Conservation (phyloP, 768 basidiomycete species). For the Fistulinella prunicolor region DNA sequence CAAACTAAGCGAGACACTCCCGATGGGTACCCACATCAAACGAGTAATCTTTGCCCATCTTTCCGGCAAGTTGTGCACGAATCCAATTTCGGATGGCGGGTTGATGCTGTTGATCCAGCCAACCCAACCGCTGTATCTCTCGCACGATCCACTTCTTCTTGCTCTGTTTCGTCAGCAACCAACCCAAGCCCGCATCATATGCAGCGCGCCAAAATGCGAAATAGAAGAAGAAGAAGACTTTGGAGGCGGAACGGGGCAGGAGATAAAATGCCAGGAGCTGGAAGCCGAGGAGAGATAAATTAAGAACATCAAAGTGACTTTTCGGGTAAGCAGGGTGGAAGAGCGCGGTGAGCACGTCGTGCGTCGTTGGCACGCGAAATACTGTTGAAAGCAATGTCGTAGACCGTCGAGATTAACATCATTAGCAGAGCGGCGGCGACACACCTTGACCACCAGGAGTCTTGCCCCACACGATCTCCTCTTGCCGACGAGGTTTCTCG, state of each 20-base stretch:
- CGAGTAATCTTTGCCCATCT: conserved; percentile 93
- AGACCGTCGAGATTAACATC: not conserved
- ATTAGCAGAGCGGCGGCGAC: conserved; percentile 17
- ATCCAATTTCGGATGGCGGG: conserved; percentile 80
- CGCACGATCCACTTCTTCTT: conserved; percentile 93
- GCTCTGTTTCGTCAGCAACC: conserved; percentile 92
- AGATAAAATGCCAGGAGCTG: conserved; percentile 73
- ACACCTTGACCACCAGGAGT: conserved; percentile 77
- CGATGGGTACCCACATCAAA: conserved; percentile 75
- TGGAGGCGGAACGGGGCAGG: conserved; percentile 54
- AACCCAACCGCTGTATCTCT: conserved; percentile 72
- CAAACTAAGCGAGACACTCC: no score
- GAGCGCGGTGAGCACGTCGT: conserved; percentile 82
- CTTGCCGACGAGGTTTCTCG: conserved; percentile 17
- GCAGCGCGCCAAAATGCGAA: conserved; percentile 92
- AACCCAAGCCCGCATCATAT: conserved; percentile 92
- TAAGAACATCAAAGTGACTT: conserved; percentile 85
- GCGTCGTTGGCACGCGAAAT: conserved; percentile 89
- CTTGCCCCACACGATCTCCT: conserved; percentile 85
- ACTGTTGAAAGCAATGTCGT: conserved; percentile 45
- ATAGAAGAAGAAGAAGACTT: conserved; percentile 79
- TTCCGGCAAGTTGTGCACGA: conserved; percentile 76
- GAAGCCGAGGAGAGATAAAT: conserved; percentile 70
- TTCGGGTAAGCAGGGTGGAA: conserved; percentile 83
- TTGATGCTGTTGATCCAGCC: conserved; percentile 75